Base-by-base conservation (phyloP, 306 rosid genomes). In the Dryas drummondii region DNA sequence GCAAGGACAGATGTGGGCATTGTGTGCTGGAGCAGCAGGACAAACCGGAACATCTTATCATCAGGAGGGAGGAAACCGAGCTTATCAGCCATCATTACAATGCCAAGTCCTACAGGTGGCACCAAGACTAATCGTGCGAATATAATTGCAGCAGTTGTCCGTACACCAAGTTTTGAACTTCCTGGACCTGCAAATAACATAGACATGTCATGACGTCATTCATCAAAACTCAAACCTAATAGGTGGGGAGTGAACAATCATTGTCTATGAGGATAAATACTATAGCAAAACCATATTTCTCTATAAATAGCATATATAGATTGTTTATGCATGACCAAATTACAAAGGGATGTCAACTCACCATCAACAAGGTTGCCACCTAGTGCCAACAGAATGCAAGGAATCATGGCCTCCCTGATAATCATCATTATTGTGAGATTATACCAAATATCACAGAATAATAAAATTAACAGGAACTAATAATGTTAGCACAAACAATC, bases 331-430 rank as follows among this genome's bases (percentile, higher is more conserved):
- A 15, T 5, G 19, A 46, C 5, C 26, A 69, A 79, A 47, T 14
- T 13, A 46, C 53, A 55, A 11, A 41, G 64, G 8, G 75, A 74
- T 44, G 79, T 48, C 76, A 84, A 76, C 84, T 87, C 81, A 96
- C 99, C 99, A 59, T 96, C 92, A 11, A 96, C 78, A 74, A 96
- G 98, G 86, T 90, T 96, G 70, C 99, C 98, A 74, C 99, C 99
- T 73, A 96, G 78, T 47, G 99, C 99, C 89, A 96, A 81, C 70
- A 96, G 87, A 83, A 96, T 96, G 91, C 98, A 96, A 9, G 99
- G 99, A 85, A 96, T 91, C 99, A 96, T 96, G 63, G 99, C 99
- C 77, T 87, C 98, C 92, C 99, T 96, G 92, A 82, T 48, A 79
- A 90, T 10, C 70, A 82, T 55, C 82, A 73, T 42, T 59, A 77